A percentile compares a stretch with the other conserved stretches of the same genome.
Evolutionary conservation across 495 filamentous ascomycete species (phyloP).

Genomic region (Xylaria scruposa): DNA sequence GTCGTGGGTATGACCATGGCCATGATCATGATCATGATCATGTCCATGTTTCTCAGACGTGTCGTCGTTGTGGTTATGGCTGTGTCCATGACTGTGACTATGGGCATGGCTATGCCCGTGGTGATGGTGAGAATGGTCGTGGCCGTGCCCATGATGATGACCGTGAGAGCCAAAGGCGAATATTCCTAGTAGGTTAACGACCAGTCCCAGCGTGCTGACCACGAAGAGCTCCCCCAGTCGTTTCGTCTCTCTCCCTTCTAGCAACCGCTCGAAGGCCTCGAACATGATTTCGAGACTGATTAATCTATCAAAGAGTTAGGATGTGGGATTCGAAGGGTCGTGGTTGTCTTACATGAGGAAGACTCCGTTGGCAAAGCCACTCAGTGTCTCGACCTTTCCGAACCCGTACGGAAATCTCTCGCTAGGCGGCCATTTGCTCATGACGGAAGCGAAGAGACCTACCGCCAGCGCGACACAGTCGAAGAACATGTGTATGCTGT

Average conservation of each 20-base stretch:
- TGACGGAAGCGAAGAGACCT: conserved; percentile 92
- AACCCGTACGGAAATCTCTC: conserved; percentile 91
- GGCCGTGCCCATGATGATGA: conserved; percentile 71
- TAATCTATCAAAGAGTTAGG: conserved; percentile 59
- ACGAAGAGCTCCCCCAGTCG: conserved; percentile 85
- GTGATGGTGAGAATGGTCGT: conserved; percentile 49
- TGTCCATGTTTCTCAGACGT: conserved; percentile 32
- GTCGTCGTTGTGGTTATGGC: conserved; percentile 64
- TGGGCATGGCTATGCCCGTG: conserved; percentile 37
- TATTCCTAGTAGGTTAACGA: conserved; percentile 92
- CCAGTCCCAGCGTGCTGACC: conserved; percentile 82
- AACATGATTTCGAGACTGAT: conserved; percentile 97
- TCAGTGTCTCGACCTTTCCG: conserved; percentile 95
- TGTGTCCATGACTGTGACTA: conserved; percentile 61
- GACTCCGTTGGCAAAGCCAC: conserved; percentile 95
- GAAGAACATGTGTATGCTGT: conserved; percentile 99
- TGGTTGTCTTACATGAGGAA: conserved; percentile 76
- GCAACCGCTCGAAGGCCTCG: conserved; percentile 86
- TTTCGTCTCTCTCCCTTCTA: conserved; percentile 80
- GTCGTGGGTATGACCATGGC: conserved; percentile 62
- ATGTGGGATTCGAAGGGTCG: background rate
- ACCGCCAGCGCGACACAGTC: conserved; percentile 93
- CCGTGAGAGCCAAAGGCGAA: conserved; percentile 79
- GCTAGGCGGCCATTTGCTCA: conserved; percentile 95
- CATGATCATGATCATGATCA: conserved; percentile 47